These are phyloP conservation scores for Fragosphaeria purpurea DNA, from an alignment of 2,329 filamentous ascomycete genomes.

Conservation along the genomic window DNA sequence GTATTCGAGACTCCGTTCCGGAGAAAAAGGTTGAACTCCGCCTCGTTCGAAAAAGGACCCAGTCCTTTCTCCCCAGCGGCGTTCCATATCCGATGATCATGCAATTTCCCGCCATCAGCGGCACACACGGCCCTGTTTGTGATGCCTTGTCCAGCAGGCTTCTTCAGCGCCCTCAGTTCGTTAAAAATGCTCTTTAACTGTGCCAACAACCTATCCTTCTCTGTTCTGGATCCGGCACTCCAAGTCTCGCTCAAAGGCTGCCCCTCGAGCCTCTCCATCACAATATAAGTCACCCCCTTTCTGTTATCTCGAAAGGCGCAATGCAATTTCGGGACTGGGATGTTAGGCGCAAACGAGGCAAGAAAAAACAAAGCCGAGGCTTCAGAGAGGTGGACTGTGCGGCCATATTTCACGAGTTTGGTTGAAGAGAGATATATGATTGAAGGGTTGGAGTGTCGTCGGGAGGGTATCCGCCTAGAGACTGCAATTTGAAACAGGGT, in stretches of 20 bases:
- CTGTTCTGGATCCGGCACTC: not conserved
- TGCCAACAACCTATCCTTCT: not conserved
- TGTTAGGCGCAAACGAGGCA: not conserved
- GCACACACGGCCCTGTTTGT: not conserved
- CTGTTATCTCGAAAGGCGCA: not conserved
- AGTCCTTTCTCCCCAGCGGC: not conserved
- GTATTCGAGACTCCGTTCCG: not conserved
- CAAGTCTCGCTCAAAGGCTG: not conserved
- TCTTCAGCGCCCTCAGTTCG: not conserved
- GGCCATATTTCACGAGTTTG: not conserved
- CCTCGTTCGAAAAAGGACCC: not conserved
- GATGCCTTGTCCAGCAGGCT: not conserved
- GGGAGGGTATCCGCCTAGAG: not conserved
- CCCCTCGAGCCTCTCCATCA: not conserved
- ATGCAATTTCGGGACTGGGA: not conserved
- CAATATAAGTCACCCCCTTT: not conserved
- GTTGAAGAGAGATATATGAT: not conserved
- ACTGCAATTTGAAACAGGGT: not conserved
- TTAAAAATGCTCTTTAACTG: not conserved
- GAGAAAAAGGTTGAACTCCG: not conserved
- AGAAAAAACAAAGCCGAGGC: not conserved
- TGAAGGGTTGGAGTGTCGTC: not conserved
- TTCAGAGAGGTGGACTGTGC: not conserved
- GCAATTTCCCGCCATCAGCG: not conserved
- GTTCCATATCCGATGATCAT: not conserved